phyloP scores from a whole-genome alignment of 2,329 filamentous ascomycete species.

The Colletotrichum higginsianum region DNA sequence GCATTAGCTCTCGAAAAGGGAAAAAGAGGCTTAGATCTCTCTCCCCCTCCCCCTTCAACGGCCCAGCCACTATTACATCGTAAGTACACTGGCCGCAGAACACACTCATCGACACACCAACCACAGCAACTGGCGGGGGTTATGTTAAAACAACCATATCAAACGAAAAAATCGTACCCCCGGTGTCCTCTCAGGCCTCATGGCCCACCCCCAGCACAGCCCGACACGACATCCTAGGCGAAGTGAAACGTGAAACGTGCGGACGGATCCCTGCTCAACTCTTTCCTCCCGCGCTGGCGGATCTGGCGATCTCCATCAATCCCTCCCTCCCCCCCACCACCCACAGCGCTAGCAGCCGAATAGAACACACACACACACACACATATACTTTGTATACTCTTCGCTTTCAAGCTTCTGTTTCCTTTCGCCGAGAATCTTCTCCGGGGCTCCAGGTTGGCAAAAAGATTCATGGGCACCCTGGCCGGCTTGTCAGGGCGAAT shows the following conservation, averaged over 20 bases:
- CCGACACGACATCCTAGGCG: constrained; percentile 38
- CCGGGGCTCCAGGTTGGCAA: neutral
- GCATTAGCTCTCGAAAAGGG: neutral
- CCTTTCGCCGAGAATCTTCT: neutral
- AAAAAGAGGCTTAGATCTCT: constrained; percentile 13
- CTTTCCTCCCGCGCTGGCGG: constrained; percentile 16
- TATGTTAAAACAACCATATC: constrained; percentile 31
- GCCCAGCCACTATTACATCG: constrained; percentile 24
- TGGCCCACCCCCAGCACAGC: constrained; percentile 10
- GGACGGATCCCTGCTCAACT: constrained; percentile 40
- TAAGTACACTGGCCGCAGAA: too few species aligned
- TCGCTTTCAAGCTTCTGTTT: constrained; percentile 7
- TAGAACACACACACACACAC: neutral
- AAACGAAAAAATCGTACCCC: constrained; percentile 30
- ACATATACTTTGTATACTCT: neutral
- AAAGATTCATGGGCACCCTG: neutral
- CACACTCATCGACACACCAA: neutral
- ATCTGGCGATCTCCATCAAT: constrained; percentile 27
- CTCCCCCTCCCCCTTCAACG: neutral
- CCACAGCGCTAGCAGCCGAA: constrained; percentile 4
- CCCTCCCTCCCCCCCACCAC: too few species aligned
- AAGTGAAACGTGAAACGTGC: constrained; percentile 42
- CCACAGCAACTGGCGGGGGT: neutral
- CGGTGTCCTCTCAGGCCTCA: constrained; percentile 17
- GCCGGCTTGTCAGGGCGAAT: neutral